Evolutionary conservation across 2,329 filamentous ascomycete species (phyloP).

Genomic region (Arachnopeziza araneosa): DNA sequence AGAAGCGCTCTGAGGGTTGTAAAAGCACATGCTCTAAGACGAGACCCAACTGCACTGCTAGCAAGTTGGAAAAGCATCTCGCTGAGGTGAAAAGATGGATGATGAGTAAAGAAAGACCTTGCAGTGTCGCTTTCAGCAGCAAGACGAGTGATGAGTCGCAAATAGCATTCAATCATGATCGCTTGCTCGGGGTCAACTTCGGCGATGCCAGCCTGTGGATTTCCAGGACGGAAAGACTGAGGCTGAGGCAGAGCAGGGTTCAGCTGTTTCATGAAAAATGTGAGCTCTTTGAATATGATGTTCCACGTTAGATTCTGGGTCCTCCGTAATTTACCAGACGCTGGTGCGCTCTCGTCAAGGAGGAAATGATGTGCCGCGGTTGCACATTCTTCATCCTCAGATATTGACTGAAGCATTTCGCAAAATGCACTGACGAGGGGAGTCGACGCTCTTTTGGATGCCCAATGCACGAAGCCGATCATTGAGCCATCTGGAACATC

Average conservation of each 20-base stretch:
- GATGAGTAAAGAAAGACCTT: conserved; percentile 66
- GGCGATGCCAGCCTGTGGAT: conserved; percentile 59
- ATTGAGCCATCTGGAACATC: conserved; percentile 86
- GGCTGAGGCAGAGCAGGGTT: conserved; percentile 54
- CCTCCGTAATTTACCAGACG: conserved; percentile 72
- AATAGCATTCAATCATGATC: conserved; percentile 95
- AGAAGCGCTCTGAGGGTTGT: conserved; percentile 71
- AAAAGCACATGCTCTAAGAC: conserved; percentile 80
- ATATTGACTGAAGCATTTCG: conserved; percentile 88
- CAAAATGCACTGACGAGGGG: conserved; percentile 96
- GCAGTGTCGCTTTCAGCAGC: conserved; percentile 67
- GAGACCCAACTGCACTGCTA: conserved; percentile 67
- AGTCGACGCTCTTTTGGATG: conserved; percentile 89
- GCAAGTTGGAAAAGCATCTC: conserved; percentile 74
- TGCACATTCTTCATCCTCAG: conserved; percentile 76
- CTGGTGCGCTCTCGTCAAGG: conserved; percentile 72
- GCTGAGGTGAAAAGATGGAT: conserved; percentile 60
- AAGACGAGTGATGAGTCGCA: conserved; percentile 80
- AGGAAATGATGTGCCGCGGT: conserved; percentile 83
- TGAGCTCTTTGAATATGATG: conserved; percentile 86
- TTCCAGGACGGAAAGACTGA: conserved; percentile 50
- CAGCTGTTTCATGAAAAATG: conserved; percentile 75
- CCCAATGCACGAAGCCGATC: conserved; percentile 93
- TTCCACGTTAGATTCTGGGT: conserved; percentile 84
- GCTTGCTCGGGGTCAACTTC: conserved; percentile 85